Conservation (phyloP, 345 rosid species). For the Chamaenerion angustifolium region DNA sequence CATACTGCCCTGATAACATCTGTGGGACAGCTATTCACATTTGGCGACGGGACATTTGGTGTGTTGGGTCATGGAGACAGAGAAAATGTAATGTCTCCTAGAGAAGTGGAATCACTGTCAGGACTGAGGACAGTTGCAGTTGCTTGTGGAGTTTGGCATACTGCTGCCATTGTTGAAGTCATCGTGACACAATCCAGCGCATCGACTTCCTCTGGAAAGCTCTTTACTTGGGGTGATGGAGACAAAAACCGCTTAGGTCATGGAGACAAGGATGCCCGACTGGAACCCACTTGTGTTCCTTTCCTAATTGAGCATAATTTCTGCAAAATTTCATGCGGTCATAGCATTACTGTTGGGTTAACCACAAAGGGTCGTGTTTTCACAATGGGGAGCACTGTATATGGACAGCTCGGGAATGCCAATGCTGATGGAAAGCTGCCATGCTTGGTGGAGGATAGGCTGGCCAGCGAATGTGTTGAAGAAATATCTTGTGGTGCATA, state of each 20-base stretch:
- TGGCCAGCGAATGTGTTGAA: constrained; percentile 57
- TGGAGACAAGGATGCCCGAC: constrained; percentile 82
- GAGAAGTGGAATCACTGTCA: constrained; percentile 76
- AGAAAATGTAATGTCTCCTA: constrained; percentile 53
- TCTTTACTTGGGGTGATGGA: constrained; percentile 99
- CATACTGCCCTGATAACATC: constrained; percentile 87
- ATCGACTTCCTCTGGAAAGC: constrained; percentile 63
- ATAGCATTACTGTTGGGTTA: constrained; percentile 82
- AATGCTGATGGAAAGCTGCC: constrained; percentile 73
- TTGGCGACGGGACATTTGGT: constrained; percentile 95
- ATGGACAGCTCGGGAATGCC: constrained; percentile 90
- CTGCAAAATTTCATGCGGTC: constrained; percentile 81
- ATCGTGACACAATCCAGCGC: constrained; percentile 69
- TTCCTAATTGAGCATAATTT: constrained; percentile 69
- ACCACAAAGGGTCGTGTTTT: constrained; percentile 63
- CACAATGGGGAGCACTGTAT: constrained; percentile 89
- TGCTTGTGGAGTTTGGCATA: constrained; percentile 97
- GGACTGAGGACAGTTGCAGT: constrained; percentile 77
- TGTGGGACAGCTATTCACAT: constrained; percentile 80
- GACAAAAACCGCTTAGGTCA: constrained; percentile 93
- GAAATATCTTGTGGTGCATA: constrained; percentile 88
- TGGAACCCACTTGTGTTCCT: constrained; percentile 85
- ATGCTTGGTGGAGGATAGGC: constrained; percentile 55
- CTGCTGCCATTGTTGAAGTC: constrained; percentile 93
- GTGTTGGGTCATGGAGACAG: constrained; percentile 84